phyloP scores from a whole-genome alignment of 2,329 filamentous ascomycete species.

The Pseudocercospora crystallina region DNA sequence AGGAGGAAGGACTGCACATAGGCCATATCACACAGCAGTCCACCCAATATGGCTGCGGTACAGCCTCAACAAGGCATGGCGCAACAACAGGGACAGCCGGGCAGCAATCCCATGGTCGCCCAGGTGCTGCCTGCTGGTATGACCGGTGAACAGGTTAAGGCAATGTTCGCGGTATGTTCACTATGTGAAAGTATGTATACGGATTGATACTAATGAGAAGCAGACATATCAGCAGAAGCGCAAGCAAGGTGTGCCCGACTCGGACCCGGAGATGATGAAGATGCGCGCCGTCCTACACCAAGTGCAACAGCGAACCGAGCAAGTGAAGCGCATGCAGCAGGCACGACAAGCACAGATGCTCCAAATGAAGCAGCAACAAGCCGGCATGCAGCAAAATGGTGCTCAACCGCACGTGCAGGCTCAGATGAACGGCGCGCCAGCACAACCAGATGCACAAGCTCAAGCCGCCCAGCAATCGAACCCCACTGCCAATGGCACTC shows the following conservation, averaged over 20 bases:
- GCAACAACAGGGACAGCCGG: slow-evolving; percentile 19
- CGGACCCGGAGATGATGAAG: slow-evolving; percentile 85
- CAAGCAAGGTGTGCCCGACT: slow-evolving; percentile 73
- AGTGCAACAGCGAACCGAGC: slow-evolving; percentile 56
- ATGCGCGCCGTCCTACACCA: slow-evolving; percentile 71
- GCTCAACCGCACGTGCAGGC: slow-evolving; percentile 30
- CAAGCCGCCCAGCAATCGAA: slow-evolving; percentile 23
- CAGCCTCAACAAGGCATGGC: slow-evolving; percentile 30
- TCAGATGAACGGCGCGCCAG: slow-evolving; percentile 50
- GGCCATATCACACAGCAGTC: slow-evolving; percentile 12
- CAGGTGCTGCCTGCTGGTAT: slow-evolving; percentile 50
- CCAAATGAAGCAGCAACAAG: slow-evolving; percentile 44
- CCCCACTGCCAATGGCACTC: slow-evolving; percentile 19
- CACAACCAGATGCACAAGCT: slow-evolving; percentile 33
- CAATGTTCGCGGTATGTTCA: slow-evolving; percentile 63
- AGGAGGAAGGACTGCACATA: slow-evolving; percentile 9
- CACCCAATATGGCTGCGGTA: slow-evolving; percentile 30
- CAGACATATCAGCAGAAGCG: slow-evolving; percentile 92
- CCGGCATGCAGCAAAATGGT: slow-evolving; percentile 52
- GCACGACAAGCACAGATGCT: slow-evolving; percentile 39
- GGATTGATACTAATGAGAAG: slow-evolving; percentile 14
- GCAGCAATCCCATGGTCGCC: slow-evolving; percentile 22
- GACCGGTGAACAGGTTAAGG: slow-evolving; percentile 75
- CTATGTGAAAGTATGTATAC: slow-evolving; percentile 1
- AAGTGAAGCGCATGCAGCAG: slow-evolving; percentile 52